Conservation (phyloP, 1,284 basidiomycete species). For the Cutaneotrichosporon arboriforme region DNA sequence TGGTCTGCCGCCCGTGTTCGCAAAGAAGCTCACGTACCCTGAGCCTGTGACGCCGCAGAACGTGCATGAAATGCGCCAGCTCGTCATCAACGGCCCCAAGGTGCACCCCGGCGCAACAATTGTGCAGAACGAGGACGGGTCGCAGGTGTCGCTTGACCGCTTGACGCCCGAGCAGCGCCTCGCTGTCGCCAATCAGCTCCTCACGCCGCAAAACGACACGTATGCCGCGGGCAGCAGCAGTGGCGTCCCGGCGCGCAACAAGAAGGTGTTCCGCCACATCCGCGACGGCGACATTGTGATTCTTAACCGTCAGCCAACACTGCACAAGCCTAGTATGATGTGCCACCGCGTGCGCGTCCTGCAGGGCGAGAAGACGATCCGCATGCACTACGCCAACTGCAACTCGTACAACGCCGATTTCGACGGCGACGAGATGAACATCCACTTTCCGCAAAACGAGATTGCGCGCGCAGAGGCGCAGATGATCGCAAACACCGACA, state of each 20-base stretch:
- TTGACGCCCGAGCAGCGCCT: slow-evolving; percentile 80
- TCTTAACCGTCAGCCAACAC: slow-evolving; percentile 94
- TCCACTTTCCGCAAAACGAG: slow-evolving; percentile 89
- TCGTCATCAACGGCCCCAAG: slow-evolving; percentile 87
- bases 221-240: slow-evolving; percentile 52
- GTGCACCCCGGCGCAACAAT: slow-evolving; percentile 89
- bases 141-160: slow-evolving; percentile 76
- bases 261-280: slow-evolving; percentile 96
- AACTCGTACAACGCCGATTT: slow-evolving; percentile 99
- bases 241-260: slow-evolving; percentile 68
- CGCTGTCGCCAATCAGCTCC: slow-evolving; percentile 92
- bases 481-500: slow-evolving; percentile 96
- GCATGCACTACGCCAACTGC: slow-evolving; percentile 99
- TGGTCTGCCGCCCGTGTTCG: slow-evolving; percentile 96
- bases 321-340: slow-evolving; percentile 99
- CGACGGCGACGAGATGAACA: slow-evolving; percentile 99
- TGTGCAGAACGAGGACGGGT: slow-evolving; percentile 93
- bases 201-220: slow-evolving; percentile 80
- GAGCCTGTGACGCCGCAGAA: slow-evolving; percentile 94
- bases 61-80: slow-evolving; percentile 78
- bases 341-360: slow-evolving; percentile 89
- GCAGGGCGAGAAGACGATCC: slow-evolving; percentile 95
- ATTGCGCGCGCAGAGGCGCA: slow-evolving; percentile 87
- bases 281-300: slow-evolving; percentile 93
- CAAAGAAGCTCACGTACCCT: slow-evolving; percentile 92